A percentile compares a stretch with the other conserved stretches of the same genome.
Conservation (phyloP, 139 green algal genomes). For the Chlamydomonas sphaeroides region DNA sequence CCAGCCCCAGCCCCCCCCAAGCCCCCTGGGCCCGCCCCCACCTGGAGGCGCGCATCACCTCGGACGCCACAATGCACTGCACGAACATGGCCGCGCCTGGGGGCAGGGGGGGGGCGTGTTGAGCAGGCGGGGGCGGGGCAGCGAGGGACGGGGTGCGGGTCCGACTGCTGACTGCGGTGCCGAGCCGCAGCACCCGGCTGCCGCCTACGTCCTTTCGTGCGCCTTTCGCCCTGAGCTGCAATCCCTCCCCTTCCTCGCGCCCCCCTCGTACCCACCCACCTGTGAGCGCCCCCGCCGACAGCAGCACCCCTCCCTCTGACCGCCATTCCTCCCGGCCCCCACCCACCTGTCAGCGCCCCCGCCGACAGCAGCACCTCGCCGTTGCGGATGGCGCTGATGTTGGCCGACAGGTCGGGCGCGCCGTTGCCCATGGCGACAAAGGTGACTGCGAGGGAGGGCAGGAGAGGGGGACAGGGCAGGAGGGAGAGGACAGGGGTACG, state of each 20-base stretch:
- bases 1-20: neutral
- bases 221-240: neutral
- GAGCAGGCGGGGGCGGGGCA: neutral
- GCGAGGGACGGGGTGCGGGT: neutral
- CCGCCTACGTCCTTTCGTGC: too few species aligned
- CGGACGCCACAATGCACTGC: slow-evolving; percentile 62
- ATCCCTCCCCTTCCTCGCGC: neutral
- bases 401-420: slow-evolving; percentile 86
- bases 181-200: too few species aligned
- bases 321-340: neutral
- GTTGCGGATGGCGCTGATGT: slow-evolving; percentile 82
- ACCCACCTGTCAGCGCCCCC: slow-evolving; percentile 55
- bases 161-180: neutral
- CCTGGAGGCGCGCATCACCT: slow-evolving; percentile 41
- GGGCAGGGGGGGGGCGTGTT: neutral
- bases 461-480: neutral
- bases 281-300: neutral
- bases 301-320: too few species aligned
- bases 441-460: slow-evolving; percentile 68
- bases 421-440: slow-evolving; percentile 92
- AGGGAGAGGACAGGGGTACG: neutral
- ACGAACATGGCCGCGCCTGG: slow-evolving; percentile 87
- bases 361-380: slow-evolving; percentile 70
- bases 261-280: neutral
- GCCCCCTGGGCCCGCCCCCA: neutral